Percentiles rank a stretch among this genome's conserved stretches.
Evolutionary conservation across 352 stramenopile species (phyloP).

Genomic region (Phytophthora lateralis): DNA sequence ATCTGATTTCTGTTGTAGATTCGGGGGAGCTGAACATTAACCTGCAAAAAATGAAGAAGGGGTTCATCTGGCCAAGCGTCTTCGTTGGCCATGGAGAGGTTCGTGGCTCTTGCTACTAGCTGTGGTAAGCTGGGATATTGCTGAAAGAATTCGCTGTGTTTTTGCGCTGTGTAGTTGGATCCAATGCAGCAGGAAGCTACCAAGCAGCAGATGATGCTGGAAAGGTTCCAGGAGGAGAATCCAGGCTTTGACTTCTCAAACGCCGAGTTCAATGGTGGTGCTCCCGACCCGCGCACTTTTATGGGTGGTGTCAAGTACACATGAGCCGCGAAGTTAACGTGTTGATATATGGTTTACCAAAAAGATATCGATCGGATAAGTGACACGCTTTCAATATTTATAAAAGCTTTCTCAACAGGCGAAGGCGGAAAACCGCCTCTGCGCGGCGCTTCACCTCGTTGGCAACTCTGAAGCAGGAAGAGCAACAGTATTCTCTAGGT

Average conservation of each 20-base stretch:
- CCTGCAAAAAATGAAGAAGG: conserved; percentile 96
- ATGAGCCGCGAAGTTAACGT: conserved; percentile 23
- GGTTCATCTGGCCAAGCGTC: conserved; percentile 93
- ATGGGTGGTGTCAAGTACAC: conserved; percentile 96
- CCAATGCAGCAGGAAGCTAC: conserved; percentile 92
- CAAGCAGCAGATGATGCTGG: conserved; percentile 97
- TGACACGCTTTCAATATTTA: conserved; percentile 22
- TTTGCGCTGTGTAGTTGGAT: conserved; percentile 68
- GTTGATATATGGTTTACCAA: not conserved
- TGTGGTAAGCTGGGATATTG: not conserved
- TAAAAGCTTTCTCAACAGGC: conserved; percentile 18
- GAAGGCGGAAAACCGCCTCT: conserved; percentile 18
- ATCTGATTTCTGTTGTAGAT: conserved; percentile 44
- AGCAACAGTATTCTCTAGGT: no score
- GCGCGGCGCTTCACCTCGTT: conserved; percentile 4
- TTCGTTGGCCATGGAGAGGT: conserved; percentile 88
- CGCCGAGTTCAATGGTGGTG: conserved; percentile 96
- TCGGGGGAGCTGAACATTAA: conserved; percentile 91
- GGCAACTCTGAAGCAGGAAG: not conserved
- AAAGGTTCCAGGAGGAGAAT: conserved; percentile 98
- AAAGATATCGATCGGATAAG: not conserved
- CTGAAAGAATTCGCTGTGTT: not conserved
- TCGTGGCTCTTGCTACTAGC: not conserved
- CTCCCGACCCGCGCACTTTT: conserved; percentile 96
- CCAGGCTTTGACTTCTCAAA: conserved; percentile 98